phyloP scores from a whole-genome alignment of 2,329 filamentous ascomycete species.

The Xylaria sp. region DNA sequence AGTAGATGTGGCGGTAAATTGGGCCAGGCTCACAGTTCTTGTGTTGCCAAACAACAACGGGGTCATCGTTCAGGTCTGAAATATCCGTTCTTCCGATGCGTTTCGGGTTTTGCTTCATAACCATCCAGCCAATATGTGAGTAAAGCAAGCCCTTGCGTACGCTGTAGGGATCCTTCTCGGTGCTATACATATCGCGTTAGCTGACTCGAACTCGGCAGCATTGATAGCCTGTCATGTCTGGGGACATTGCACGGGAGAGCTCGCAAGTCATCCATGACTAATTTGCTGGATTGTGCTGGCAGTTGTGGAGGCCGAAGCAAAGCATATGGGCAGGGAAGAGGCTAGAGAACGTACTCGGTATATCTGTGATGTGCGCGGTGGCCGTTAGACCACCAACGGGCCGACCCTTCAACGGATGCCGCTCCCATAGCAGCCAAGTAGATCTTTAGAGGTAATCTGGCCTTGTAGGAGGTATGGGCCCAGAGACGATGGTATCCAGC shows the following conservation, averaged over 20 bases:
- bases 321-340: not conserved
- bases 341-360: conserved; percentile 52
- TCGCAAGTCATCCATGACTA: not conserved
- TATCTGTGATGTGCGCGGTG: conserved; percentile 64
- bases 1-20: not conserved
- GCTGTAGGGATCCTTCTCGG: conserved; percentile 63
- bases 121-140: conserved; percentile 64
- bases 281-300: not conserved
- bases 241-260: not conserved
- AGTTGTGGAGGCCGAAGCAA: not conserved
- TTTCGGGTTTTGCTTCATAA: conserved; percentile 66
- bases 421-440: conserved; percentile 61
- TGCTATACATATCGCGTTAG: conserved; percentile 42
- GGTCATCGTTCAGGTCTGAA: conserved; percentile 62
- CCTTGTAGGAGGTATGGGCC: conserved; percentile 60
- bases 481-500: conserved; percentile 55
- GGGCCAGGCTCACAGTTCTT: conserved; percentile 50
- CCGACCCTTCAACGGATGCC: conserved; percentile 61
- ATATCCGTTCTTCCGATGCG: conserved; percentile 63
- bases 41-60: conserved; percentile 62
- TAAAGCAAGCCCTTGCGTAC: conserved; percentile 63
- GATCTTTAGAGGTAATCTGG: conserved; percentile 56
- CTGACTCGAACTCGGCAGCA: not conserved
- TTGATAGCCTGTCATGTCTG: too few relatives aligned
- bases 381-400: conserved; percentile 61